These are phyloP conservation scores for Isabelozyma heimii DNA, from an alignment of 805 yeast genomes.

Conservation along the genomic window DNA sequence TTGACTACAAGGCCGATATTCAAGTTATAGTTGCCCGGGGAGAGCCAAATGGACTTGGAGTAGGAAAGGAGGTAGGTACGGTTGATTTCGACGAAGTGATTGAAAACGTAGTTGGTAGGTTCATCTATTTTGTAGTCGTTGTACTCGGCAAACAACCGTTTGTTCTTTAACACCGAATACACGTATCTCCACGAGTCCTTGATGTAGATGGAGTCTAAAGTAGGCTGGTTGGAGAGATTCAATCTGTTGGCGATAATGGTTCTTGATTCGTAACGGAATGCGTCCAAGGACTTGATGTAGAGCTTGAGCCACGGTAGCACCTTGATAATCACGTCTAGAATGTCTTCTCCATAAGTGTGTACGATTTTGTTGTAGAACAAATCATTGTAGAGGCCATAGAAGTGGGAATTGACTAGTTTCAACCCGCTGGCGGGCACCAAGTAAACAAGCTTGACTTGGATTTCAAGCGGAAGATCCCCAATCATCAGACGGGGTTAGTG, in stretches of 20 bases:
- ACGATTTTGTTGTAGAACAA: slow-evolving; percentile 40
- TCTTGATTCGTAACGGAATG: slow-evolving; percentile 26
- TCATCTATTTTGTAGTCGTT: slow-evolving; percentile 45
- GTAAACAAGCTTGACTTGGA: slow-evolving; percentile 35
- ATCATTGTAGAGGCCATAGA: slow-evolving; percentile 51
- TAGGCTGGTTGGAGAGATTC: slow-evolving; percentile 20
- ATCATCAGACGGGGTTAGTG: slow-evolving; percentile 5
- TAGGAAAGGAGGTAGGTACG: slow-evolving; percentile 49
- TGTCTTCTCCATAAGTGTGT: slow-evolving; percentile 35
- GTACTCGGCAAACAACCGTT: slow-evolving; percentile 51
- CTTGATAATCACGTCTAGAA: slow-evolving; percentile 25
- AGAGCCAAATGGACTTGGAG: slow-evolving; percentile 41
- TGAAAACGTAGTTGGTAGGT: slow-evolving; percentile 42
- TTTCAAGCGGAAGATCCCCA: slow-evolving; percentile 39
- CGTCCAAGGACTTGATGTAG: slow-evolving; percentile 39
- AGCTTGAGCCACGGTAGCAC: slow-evolving; percentile 37
- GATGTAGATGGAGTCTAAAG: slow-evolving; percentile 28
- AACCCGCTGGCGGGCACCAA: slow-evolving; percentile 31
- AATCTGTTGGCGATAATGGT: slow-evolving; percentile 20
- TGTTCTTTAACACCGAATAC: slow-evolving; percentile 48
- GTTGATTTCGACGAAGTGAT: slow-evolving; percentile 47
- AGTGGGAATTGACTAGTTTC: slow-evolving; percentile 37
- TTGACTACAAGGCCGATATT: slow-evolving; percentile 53
- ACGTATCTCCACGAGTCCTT: slow-evolving; percentile 57
- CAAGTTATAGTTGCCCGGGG: slow-evolving; percentile 50